Evolutionary conservation across 2,329 filamentous ascomycete species (phyloP), one percentile per base, ranked within the genome.

Genomic region (Calonectria fujianensis): DNA sequence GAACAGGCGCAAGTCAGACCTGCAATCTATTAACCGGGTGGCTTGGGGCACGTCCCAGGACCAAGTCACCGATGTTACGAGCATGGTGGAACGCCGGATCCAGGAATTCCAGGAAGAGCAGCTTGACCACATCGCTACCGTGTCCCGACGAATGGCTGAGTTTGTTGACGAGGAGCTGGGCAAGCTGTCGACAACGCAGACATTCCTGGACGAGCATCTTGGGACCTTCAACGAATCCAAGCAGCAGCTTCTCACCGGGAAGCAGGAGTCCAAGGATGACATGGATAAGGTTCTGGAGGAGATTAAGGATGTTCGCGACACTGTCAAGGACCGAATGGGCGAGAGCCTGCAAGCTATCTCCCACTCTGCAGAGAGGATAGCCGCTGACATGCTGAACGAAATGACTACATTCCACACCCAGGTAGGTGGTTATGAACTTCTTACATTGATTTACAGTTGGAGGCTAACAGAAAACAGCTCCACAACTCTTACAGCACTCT

Each of bases 241-340:
- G 83, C 87, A 89, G 66, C 91, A 94, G 78, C 90, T 97, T 20
- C 89, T 94, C 32, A 88, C 91, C 52, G 93, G 94, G 80, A 94
- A 93, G 71, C 88, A 90, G 31, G 88, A 90, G 75, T 94, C 95
- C 3, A 95, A 94, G 80, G 92, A 96, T 63, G 94, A 96, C 72
- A 96, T 98, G 94, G 96, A 98, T 80, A 88, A 91, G n/a, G 93
- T 98, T 2, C 89, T 99, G 13, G 95, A 97, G 80, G 96, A 98
- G 83, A 98, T 98, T 83, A 96, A 96, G 83, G 92, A 91, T n/a
- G 89, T 98, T 31, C 92, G 96, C 29, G 94, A 98, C 83, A 93
- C 95, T 69, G 95, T 98, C 67, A 98, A 98, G 87, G 89, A 91
- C 64, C 94, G 94, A 75, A 95, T 98, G 63, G 95, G 95, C 3